These are phyloP conservation scores for Diaporthe humulicola DNA, from an alignment of 2,329 filamentous ascomycete genomes.

Conservation along the genomic window DNA sequence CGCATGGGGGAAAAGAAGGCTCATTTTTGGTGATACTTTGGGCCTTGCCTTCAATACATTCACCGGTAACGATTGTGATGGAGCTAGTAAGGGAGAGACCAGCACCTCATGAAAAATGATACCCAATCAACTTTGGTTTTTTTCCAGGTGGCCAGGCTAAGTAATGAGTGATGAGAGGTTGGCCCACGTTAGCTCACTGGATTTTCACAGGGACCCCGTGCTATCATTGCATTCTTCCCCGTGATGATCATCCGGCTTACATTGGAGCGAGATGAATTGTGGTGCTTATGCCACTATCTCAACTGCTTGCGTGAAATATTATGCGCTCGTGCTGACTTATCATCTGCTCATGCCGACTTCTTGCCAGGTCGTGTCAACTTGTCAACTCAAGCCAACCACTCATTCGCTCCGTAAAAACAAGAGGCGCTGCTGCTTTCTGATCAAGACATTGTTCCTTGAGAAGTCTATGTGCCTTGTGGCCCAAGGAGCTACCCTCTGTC, in stretches of 20 bases:
- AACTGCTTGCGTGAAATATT: background rate
- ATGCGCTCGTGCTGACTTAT: background rate
- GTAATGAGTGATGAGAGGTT: background rate
- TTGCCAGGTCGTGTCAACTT: background rate
- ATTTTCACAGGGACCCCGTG: background rate
- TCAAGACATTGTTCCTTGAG: background rate
- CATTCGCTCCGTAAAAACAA: background rate
- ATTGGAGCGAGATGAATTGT: background rate
- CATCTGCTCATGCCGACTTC: background rate
- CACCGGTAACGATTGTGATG: background rate
- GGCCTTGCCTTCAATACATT: background rate
- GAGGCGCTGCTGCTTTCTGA: background rate
- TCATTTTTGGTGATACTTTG: background rate
- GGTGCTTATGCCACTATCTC: background rate
- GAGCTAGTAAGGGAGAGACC: background rate
- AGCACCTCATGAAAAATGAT: conserved; percentile 21
- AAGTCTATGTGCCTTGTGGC: background rate
- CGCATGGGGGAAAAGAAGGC: background rate
- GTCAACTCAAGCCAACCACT: background rate
- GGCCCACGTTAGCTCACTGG: background rate
- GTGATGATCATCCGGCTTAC: background rate
- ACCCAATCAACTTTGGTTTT: conserved; percentile 16
- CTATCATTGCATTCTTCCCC: background rate
- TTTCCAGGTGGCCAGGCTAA: background rate
- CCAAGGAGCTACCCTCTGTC: no score